phyloP scores from a whole-genome alignment of 108 stramenopile genomes.

The Epipyxis sp. region DNA sequence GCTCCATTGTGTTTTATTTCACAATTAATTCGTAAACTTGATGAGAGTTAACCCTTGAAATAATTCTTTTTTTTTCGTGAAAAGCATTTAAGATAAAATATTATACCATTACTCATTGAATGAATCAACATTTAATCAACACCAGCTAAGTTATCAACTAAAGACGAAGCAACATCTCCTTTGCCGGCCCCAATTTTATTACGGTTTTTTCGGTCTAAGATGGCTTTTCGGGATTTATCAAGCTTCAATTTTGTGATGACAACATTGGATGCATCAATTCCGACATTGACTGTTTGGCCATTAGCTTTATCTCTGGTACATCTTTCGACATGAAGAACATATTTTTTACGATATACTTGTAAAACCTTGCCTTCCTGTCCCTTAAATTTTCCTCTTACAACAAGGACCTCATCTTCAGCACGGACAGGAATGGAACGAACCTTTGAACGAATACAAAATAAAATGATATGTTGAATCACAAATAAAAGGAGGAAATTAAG shows the following conservation, averaged over 20 bases:
- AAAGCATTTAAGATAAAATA: too few species aligned
- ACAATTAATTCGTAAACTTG: too few species aligned
- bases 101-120: too few species aligned
- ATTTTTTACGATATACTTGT: conserved; percentile 91
- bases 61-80: too few species aligned
- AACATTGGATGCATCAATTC: conserved; percentile 88
- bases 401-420: conserved; percentile 94
- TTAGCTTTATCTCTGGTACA: conserved; percentile 95
- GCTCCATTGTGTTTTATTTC: too few species aligned
- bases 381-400: conserved; percentile 91
- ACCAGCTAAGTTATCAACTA: conserved; percentile 83
- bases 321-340: conserved; percentile 94
- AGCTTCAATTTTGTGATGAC: conserved; percentile 97
- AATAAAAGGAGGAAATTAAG: conserved; percentile 38
- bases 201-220: conserved; percentile 89
- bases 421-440: conserved; percentile 96
- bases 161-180: conserved; percentile 48
- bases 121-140: conserved; percentile 83
- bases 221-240: conserved; percentile 96
- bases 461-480: conserved; percentile 39
- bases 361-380: conserved; percentile 97
- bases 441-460: conserved; percentile 46
- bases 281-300: conserved; percentile 59
- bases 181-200: conserved; percentile 47
- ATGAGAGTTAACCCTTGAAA: too few species aligned